Percentiles rank a stretch among this genome's conserved stretches.
Evolutionary conservation across 257 asterid species (phyloP).

Genomic region (Catharanthus roseus): DNA sequence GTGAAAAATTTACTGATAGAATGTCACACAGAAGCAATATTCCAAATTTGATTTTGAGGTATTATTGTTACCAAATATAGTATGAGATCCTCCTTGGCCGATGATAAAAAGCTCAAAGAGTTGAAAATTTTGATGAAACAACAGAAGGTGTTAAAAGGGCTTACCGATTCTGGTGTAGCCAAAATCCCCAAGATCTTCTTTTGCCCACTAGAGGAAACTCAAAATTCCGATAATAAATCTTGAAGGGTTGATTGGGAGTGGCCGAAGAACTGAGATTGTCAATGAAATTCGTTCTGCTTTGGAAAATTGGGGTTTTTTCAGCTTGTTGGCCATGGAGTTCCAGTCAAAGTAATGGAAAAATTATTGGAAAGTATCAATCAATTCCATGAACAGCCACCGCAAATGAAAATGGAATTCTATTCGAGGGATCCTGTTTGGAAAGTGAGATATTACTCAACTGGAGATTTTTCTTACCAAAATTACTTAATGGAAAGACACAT

Average conservation of each 20-base stretch:
- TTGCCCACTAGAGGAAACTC: not conserved
- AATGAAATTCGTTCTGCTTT: conserved; percentile 6
- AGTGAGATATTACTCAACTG: conserved; percentile 10
- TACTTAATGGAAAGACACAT: conserved; percentile 17
- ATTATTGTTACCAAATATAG: no score
- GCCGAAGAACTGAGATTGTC: conserved; percentile 2
- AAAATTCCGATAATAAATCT: conserved; percentile 4
- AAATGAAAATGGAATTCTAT: conserved; percentile 6
- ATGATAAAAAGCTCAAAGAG: no score
- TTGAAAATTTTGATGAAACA: no score
- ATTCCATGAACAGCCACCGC: conserved; percentile 14
- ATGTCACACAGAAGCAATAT: no score
- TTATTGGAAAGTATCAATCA: not conserved
- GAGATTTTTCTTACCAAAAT: conserved; percentile 5
- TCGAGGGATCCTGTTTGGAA: not conserved
- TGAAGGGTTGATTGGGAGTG: not conserved
- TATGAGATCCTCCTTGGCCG: no score
- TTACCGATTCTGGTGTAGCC: no score
- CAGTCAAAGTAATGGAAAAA: not conserved
- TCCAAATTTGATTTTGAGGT: no score
- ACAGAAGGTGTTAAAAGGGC: no score
- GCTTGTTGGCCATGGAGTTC: conserved; percentile 13
- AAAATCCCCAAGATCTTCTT: no score
- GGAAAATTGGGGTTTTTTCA: conserved; percentile 16
- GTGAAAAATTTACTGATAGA: no score